phyloP scores from a whole-genome alignment of 1,284 basidiomycete genomes.

The Papiliotrema terrestris region DNA sequence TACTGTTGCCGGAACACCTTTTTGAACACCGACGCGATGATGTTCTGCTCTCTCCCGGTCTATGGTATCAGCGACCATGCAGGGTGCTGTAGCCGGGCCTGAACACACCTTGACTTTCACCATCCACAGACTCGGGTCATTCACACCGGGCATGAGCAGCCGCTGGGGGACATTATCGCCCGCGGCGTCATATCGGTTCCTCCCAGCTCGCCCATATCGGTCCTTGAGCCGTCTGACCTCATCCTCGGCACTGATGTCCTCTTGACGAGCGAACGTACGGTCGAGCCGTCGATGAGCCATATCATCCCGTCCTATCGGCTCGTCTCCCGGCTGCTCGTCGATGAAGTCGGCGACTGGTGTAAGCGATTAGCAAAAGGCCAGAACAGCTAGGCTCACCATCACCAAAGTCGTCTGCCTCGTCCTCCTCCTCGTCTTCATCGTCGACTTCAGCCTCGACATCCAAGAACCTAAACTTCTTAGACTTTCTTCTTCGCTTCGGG shows the following conservation, averaged over 20 bases:
- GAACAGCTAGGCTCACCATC: slow-evolving; percentile 55
- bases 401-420: slow-evolving; percentile 74
- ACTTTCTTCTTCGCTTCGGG: slow-evolving; percentile 48
- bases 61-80: slow-evolving; percentile 39
- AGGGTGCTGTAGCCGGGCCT: neutral
- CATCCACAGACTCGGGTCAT: slow-evolving; percentile 95
- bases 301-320: slow-evolving; percentile 62
- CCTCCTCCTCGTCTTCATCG: slow-evolving; percentile 92
- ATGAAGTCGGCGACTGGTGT: slow-evolving; percentile 65
- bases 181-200: slow-evolving; percentile 76
- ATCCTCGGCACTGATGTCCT: slow-evolving; percentile 79
- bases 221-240: slow-evolving; percentile 81
- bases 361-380: slow-evolving; percentile 4
- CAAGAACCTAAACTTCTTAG: slow-evolving; percentile 72
- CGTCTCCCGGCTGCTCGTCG: slow-evolving; percentile 60
- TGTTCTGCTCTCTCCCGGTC: slow-evolving; percentile 87
- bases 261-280: slow-evolving; percentile 67
- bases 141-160: slow-evolving; percentile 93
- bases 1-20: slow-evolving; percentile 60
- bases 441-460: slow-evolving; percentile 94
- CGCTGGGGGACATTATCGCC: slow-evolving; percentile 93
- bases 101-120: slow-evolving; percentile 83
- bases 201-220: slow-evolving; percentile 67
- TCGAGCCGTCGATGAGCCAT: slow-evolving; percentile 75
- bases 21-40: slow-evolving; percentile 91